Evolutionary conservation across 352 stramenopile species (phyloP).

Genomic region (Phytophthora tentaculata): DNA sequence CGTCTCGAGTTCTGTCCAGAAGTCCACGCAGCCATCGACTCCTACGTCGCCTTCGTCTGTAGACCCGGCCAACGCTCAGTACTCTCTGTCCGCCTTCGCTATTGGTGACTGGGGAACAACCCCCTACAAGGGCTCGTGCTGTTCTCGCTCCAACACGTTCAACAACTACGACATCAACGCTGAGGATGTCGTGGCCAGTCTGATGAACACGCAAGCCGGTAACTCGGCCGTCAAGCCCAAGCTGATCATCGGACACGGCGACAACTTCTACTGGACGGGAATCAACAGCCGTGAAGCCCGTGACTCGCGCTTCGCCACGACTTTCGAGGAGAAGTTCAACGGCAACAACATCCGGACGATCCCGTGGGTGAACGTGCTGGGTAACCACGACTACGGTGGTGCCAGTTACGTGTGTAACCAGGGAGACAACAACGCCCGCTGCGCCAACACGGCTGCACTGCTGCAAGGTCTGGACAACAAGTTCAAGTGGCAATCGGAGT

Average conservation of each 20-base stretch:
- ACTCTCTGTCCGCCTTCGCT: conserved; percentile 26
- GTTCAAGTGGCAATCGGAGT: conserved; percentile 20
- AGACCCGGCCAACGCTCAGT: conserved; percentile 38
- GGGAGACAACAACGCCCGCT: background rate
- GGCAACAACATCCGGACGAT: conserved; percentile 19
- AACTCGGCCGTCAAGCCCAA: conserved; percentile 14
- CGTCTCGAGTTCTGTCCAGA: background rate
- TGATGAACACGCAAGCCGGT: conserved; percentile 29
- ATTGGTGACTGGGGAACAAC: conserved; percentile 35
- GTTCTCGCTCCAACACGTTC: conserved; percentile 8
- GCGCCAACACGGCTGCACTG: conserved; percentile 9
- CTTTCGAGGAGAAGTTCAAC: conserved; percentile 13
- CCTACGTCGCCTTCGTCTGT: conserved; percentile 19
- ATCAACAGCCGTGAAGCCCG: conserved; percentile 25
- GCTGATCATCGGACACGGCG: conserved; percentile 26
- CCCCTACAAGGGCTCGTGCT: conserved; percentile 20
- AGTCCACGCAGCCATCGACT: conserved; percentile 2
- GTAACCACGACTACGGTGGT: conserved; percentile 38
- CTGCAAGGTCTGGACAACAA: conserved; percentile 15
- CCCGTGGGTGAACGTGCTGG: conserved; percentile 20
- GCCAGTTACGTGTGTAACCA: conserved; percentile 19
- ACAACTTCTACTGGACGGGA: conserved; percentile 39
- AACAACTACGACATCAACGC: conserved; percentile 34
- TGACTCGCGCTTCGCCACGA: conserved; percentile 20
- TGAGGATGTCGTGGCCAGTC: conserved; percentile 25